Evolutionary conservation across 2,329 filamentous ascomycete genomes (phyloP), one percentile per base, ranked within the genome.

Genomic region (Drechslera avenae): DNA sequence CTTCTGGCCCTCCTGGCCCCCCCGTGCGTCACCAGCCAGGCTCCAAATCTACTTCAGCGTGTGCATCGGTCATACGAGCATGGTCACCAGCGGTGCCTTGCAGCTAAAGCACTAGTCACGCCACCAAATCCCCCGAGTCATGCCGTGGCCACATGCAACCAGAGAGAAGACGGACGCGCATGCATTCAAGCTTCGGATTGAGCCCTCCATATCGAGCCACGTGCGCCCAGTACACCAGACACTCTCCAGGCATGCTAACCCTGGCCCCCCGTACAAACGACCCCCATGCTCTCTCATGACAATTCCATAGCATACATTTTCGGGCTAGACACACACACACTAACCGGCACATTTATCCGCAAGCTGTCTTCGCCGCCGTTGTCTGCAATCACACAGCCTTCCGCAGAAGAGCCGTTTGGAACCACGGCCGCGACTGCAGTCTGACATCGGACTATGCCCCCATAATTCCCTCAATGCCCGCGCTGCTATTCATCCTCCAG

Each of bases 401-500:
- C 42, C 42, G 33, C 26, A 36, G 31, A 36, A 26, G 12, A 10
- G 42, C 42, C 42, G 42, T 26, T 32, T 36, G 18, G 16, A 34
- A 36, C 23, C 41, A 46, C 46, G 32, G 28, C 32, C n/a, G 16
- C 41, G 16, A 9, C 19, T n/a, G 28, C 31, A 28, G 19, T 21
- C 21, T 12, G 19, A 17, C 23, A 36, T 35, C 32, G 18, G 21
- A 26, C n/a, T n/a, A 18, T 45, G 16, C 33, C 14, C 5, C 23
- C 5, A 23, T 30, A 23, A 12, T 17, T 19, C 32, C 32, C 14
- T 21, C 31, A 4, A 26, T 13, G 17, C 13, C 34, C 19, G 21
- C 40, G 23, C 28, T 39, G 16, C 36, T 60, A 56, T 34, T 69
- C 62, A 16, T 66, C 60, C 39, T 64, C 65, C 13, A 69, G 54